A percentile compares a stretch with the other conserved stretches of the same genome.
phyloP scores from a whole-genome alignment of 768 basidiomycete genomes.

The Lactarius hatsudake region DNA sequence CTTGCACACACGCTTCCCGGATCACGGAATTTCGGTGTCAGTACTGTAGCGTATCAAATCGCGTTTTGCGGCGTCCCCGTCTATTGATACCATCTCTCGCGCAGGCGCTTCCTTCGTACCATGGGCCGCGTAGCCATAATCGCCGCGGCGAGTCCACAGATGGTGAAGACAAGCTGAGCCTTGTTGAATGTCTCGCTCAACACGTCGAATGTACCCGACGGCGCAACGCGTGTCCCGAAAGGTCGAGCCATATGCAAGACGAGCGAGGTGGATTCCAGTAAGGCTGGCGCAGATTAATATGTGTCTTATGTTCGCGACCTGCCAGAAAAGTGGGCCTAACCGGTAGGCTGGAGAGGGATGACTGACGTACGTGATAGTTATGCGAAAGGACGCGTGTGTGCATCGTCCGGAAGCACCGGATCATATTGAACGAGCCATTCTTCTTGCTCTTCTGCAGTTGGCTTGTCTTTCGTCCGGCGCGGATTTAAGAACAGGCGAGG shows the following conservation, averaged over 20 bases:
- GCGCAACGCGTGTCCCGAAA: conserved; percentile 85
- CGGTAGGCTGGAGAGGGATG: not conserved
- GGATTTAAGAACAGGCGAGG: conserved; percentile 77
- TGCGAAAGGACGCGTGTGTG: conserved; percentile 55
- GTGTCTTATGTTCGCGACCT: conserved; percentile 67
- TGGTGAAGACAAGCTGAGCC: conserved; percentile 80
- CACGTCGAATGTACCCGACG: conserved; percentile 90
- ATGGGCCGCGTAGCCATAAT: conserved; percentile 82
- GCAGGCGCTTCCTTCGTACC: conserved; percentile 63
- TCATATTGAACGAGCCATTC: conserved; percentile 88
- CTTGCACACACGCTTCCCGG: not conserved
- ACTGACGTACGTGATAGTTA: conserved; percentile 45
- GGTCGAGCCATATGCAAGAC: conserved; percentile 84
- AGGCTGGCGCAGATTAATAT: conserved; percentile 78
- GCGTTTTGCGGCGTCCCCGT: not conserved
- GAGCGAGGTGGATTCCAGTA: conserved; percentile 89
- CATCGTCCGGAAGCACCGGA: conserved; percentile 69
- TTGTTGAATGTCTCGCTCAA: conserved; percentile 93
- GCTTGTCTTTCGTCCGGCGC: conserved; percentile 73
- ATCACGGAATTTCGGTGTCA: not conserved
- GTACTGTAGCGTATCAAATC: not conserved
- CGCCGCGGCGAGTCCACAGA: conserved; percentile 66
- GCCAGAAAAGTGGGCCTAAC: conserved; percentile 2
- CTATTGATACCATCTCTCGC: conserved; percentile 70
- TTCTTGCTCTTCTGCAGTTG: conserved; percentile 74